Percentiles rank a stretch among this genome's conserved stretches.
Evolutionary conservation across 352 stramenopile genomes (phyloP).

Genomic region (Thalassiosira allenii): DNA sequence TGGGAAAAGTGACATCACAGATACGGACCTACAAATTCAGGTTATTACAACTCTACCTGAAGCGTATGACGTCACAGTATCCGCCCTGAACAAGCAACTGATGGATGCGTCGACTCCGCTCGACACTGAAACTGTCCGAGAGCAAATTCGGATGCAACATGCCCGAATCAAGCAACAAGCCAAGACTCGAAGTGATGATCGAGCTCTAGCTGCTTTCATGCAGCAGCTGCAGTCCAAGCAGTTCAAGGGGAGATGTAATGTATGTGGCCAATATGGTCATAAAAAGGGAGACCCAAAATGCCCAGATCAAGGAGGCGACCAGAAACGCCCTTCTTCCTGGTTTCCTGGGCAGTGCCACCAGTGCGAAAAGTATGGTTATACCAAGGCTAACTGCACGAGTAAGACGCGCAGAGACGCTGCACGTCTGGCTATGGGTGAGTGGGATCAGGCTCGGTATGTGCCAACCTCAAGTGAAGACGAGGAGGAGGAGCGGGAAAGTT

Average conservation of each 20-base stretch:
- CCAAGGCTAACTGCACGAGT: background rate
- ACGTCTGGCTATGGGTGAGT: background rate
- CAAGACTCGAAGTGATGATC: background rate
- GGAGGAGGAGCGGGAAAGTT: background rate
- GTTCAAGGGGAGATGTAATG: background rate
- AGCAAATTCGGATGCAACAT: conserved; percentile 1
- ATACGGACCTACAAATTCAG: background rate
- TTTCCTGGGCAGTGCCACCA: background rate
- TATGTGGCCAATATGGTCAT: background rate
- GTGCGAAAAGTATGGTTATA: background rate
- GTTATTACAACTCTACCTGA: background rate
- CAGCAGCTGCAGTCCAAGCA: background rate
- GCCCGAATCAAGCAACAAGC: background rate
- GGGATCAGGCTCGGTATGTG: background rate
- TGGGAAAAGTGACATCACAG: background rate
- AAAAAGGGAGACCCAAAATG: conserved; percentile 1
- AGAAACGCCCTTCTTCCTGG: background rate
- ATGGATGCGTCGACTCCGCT: background rate
- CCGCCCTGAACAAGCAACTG: background rate
- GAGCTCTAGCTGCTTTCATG: conserved; percentile 1
- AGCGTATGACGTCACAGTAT: background rate
- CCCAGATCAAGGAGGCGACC: background rate
- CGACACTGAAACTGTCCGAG: background rate
- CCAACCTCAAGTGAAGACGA: background rate
- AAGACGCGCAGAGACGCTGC: background rate